These are phyloP conservation scores for Sporothrix mexicana DNA, from an alignment of 2,329 filamentous ascomycete genomes.

Conservation along the genomic window DNA sequence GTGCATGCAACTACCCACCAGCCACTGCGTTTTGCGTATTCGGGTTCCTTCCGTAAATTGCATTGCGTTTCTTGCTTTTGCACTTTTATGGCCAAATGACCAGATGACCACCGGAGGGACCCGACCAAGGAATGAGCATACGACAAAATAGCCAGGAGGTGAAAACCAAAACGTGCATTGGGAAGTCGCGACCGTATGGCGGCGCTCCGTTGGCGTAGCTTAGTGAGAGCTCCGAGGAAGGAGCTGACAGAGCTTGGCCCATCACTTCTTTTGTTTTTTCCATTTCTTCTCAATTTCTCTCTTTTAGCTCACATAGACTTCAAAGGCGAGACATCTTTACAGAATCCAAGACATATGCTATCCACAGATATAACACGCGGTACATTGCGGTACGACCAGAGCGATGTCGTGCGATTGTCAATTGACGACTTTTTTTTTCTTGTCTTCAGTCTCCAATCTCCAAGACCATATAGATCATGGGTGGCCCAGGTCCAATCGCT, in stretches of 20 bases:
- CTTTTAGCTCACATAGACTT: not conserved
- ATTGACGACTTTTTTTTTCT: constrained; percentile 4
- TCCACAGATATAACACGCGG: not conserved
- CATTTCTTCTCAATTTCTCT: not conserved
- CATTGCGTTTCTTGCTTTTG: not conserved
- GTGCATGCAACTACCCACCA: not conserved
- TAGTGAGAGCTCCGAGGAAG: constrained; percentile 21
- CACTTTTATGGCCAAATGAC: not conserved
- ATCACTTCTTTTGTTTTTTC: not conserved
- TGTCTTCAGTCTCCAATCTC: no score
- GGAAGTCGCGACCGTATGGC: not conserved
- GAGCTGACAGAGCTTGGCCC: constrained; percentile 7
- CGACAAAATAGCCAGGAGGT: not conserved
- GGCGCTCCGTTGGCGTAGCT: constrained; percentile 2
- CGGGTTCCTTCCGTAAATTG: constrained; percentile 15
- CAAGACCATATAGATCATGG: not conserved
- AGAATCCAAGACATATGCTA: not conserved
- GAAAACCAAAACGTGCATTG: not conserved
- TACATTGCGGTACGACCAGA: not conserved
- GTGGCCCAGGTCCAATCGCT: not conserved
- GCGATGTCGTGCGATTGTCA: not conserved
- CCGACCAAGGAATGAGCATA: constrained; percentile 14
- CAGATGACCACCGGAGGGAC: not conserved
- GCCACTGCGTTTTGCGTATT: constrained; percentile 19
- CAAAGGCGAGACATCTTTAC: not conserved